These are phyloP conservation scores for Erodium moschatum DNA, from an alignment of 441 rosid genomes.

Conservation along the genomic window DNA sequence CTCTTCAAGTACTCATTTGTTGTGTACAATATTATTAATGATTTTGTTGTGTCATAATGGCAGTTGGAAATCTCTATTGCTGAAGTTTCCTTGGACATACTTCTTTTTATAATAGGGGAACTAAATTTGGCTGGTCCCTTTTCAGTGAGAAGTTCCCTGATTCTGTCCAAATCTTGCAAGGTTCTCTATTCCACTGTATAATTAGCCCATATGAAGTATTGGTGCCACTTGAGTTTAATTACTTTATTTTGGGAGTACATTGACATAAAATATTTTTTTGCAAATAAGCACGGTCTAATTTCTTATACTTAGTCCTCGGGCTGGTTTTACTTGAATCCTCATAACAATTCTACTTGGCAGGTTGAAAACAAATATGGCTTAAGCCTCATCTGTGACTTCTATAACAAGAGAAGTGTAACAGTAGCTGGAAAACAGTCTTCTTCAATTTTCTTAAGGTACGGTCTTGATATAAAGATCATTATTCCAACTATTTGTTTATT, in stretches of 20 bases:
- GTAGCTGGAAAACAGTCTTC: conserved; percentile 59
- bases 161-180: conserved; percentile 84
- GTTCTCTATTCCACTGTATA: conserved; percentile 29
- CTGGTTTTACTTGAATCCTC: conserved; percentile 17
- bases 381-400: conserved; percentile 54
- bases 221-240: neutral
- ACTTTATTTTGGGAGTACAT: neutral
- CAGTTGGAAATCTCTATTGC: conserved; percentile 71
- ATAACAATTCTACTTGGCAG: conserved; percentile 34
- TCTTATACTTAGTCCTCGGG: conserved; percentile 3
- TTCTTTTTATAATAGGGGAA: conserved; percentile 67
- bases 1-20: conserved; percentile 16
- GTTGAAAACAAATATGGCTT: conserved; percentile 76
- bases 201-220: conserved; percentile 10
- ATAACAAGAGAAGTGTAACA: conserved; percentile 48
- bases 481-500: neutral
- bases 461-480: conserved; percentile 11
- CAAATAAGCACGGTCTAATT: neutral
- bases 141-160: conserved; percentile 51
- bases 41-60: conserved; percentile 26
- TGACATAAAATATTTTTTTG: too few species aligned
- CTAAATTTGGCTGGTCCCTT: conserved; percentile 87
- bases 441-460: conserved; percentile 62
- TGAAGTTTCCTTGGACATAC: conserved; percentile 78
- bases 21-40: conserved; percentile 12